phyloP scores from a whole-genome alignment of 1,284 basidiomycete genomes.

The Sporisorium scitamineum region DNA sequence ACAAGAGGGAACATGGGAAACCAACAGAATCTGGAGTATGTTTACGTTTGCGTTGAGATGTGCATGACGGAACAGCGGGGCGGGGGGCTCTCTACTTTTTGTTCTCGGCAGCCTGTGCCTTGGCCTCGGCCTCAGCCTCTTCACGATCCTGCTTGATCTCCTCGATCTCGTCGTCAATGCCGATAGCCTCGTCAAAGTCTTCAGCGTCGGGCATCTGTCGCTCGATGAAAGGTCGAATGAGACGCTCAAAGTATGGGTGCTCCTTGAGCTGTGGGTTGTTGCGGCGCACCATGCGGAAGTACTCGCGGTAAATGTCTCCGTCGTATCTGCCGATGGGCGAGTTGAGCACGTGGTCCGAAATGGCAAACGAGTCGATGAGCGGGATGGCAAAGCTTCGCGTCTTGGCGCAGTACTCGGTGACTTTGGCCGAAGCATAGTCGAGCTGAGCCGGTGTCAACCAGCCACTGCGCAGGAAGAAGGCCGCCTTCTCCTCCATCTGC shows the following conservation, averaged over 20 bases:
- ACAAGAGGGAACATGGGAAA: not conserved
- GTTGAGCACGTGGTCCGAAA: conserved; percentile 75
- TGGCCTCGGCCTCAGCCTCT: conserved; percentile 61
- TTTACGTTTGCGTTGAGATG: not conserved
- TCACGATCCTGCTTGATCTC: conserved; percentile 66
- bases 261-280: conserved; percentile 68
- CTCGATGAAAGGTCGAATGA: conserved; percentile 74
- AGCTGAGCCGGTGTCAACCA: conserved; percentile 71
- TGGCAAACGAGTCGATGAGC: conserved; percentile 73
- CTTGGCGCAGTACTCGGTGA: conserved; percentile 72
- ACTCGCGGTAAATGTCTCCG: conserved; percentile 67
- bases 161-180: conserved; percentile 72
- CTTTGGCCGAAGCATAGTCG: conserved; percentile 71
- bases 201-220: conserved; percentile 70
- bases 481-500: conserved; percentile 75
- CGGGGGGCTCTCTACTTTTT: conserved; percentile 30
- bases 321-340: conserved; percentile 72
- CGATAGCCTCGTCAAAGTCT: conserved; percentile 70
- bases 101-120: conserved; percentile 37
- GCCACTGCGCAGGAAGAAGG: conserved; percentile 72
- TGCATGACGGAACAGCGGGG: too few relatives aligned
- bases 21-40: not conserved
- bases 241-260: conserved; percentile 73
- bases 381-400: conserved; percentile 72
- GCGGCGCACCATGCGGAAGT: conserved; percentile 62